These are phyloP conservation scores for Heracleum sosnowskyi DNA, from an alignment of 129 eudicot species.

Conservation along the genomic window DNA sequence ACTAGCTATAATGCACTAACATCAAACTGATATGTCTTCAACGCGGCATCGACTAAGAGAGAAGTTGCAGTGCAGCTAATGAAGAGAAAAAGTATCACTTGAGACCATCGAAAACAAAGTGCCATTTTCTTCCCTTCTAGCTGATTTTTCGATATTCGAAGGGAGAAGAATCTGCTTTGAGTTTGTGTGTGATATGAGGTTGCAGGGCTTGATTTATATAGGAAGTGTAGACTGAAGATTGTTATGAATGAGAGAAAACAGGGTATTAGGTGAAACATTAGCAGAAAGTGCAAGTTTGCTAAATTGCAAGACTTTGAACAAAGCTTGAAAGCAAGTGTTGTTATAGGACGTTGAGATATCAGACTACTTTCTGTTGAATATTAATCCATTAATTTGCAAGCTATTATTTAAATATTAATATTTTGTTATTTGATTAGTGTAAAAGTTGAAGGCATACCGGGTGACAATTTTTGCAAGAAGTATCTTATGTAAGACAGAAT, in stretches of 20 bases:
- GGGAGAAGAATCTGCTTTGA: not conserved
- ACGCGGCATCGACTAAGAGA: slow-evolving; percentile 25
- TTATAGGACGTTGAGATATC: slow-evolving; percentile 18
- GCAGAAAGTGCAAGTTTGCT: not conserved
- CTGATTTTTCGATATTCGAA: not conserved
- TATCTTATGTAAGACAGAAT: too few species aligned
- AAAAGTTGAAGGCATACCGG: not conserved
- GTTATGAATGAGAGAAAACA: not conserved
- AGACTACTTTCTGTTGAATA: slow-evolving; percentile 1
- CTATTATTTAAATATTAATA: not conserved
- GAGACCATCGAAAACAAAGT: not conserved
- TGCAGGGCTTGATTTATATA: not conserved
- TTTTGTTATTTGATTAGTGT: slow-evolving; percentile 2
- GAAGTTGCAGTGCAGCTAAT: not conserved
- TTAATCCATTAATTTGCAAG: not conserved
- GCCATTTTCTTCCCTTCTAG: not conserved
- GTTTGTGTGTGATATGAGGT: not conserved
- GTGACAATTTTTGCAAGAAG: not conserved
- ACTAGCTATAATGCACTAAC: slow-evolving; percentile 18
- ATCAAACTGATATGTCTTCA: slow-evolving; percentile 45
- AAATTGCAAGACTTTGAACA: not conserved
- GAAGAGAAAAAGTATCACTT: slow-evolving; percentile 2
- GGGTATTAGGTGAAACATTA: slow-evolving; percentile 4
- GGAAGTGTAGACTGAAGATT: not conserved
- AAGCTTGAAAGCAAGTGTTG: slow-evolving; percentile 22